These are phyloP conservation scores for Pterula multifida DNA, from an alignment of 1,284 basidiomycete species.

Conservation along the genomic window DNA sequence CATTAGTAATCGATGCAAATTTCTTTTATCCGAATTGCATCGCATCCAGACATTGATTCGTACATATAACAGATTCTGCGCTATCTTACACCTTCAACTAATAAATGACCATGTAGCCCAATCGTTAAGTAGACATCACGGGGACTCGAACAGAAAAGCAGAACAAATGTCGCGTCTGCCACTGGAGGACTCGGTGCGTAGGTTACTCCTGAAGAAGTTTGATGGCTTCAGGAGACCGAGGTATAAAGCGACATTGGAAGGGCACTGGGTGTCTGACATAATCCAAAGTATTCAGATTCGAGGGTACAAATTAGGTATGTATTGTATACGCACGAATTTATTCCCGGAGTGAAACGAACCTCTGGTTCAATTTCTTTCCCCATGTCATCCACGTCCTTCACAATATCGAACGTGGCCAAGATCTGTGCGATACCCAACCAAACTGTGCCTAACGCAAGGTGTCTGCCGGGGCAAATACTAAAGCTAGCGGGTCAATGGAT, in stretches of 20 bases:
- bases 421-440: not conserved
- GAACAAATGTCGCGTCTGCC: too few relatives aligned
- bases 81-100: too few relatives aligned
- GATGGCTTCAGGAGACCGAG: not conserved
- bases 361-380: constrained; percentile 20
- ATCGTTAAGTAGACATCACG: too few relatives aligned
- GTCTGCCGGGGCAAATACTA: not conserved
- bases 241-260: not conserved
- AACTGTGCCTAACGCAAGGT: not conserved
- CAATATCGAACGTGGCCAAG: not conserved
- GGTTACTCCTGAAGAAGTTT: too few relatives aligned
- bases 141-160: too few relatives aligned
- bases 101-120: too few relatives aligned
- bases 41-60: too few relatives aligned
- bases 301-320: too few relatives aligned
- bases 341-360: not conserved
- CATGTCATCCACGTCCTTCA: not conserved
- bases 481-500: not conserved
- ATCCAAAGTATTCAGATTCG: not conserved
- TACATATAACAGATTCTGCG: too few relatives aligned
- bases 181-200: too few relatives aligned
- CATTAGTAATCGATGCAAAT: too few relatives aligned
- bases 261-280: not conserved
- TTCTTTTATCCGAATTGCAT: too few relatives aligned
- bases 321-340: not conserved